Evolutionary conservation across 495 filamentous ascomycete genomes (phyloP), one percentile per base, ranked within the genome.

Genomic region (Entonaema liquescens): DNA sequence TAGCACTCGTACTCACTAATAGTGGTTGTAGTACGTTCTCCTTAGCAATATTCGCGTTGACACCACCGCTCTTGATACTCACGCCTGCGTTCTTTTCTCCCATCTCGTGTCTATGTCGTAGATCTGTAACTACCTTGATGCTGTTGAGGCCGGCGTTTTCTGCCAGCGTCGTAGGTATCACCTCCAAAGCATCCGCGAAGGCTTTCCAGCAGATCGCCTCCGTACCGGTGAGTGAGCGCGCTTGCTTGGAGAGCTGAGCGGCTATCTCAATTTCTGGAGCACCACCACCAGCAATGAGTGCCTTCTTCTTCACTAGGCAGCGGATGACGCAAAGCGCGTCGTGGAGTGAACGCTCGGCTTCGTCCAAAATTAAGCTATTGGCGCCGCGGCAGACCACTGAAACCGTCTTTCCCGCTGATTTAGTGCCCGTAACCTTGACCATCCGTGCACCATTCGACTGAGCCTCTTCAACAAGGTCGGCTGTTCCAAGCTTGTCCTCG

Each of bases 151-250:
- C 95, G 0, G 95, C 95, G 72, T 99, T 99, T 84, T 99, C 95
- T 2, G 95, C 95, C 49, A 99, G 87, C 1, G 95, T 99, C 23
- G 94, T 97, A 15, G 95, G 95, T 63, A 98, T 93, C 7, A 99
- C 93, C 83, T 99, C 95, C 86, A 99, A 91, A 28, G 95, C 95
- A 70, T 98, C 96, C 8, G 95, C 95, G 71, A 99, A 99, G 9
- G 94, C 95, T 79, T 97, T 97, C 91, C 92, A 99, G 86, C 95
- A 99, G 75, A 99, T 97, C 31, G 93, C 88, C 77, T 99, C 95
- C 19, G 95, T 98, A 58, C 96, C 96, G 0, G 88, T 89, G 33
- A 97, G 86, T 49, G 87, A 87, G 72, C 93, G 90, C n/a, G 94
- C 88, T 74, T 92, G 90, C 81, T 90, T 90, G 59, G 89, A 86